phyloP scores from a whole-genome alignment of 805 yeast genomes.

The Spathaspora hagerdaliae region DNA sequence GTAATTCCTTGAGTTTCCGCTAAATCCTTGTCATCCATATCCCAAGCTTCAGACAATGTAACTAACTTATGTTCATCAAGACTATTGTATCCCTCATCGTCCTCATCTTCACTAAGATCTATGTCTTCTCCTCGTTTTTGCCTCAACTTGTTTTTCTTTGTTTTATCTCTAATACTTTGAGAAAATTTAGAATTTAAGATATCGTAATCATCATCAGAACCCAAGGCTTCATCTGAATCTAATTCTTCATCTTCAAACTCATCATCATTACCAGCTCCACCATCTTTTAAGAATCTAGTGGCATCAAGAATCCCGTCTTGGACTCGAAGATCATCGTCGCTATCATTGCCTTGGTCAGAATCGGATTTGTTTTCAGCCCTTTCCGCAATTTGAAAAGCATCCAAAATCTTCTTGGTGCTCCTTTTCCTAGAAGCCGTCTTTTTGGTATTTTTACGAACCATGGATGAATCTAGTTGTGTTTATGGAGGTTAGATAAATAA shows the following conservation, averaged over 20 bases:
- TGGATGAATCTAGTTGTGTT: background rate
- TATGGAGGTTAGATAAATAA: no score
- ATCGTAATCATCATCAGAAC: slow-evolving; percentile 72
- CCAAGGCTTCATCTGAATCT: slow-evolving; percentile 86
- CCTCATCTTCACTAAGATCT: slow-evolving; percentile 19
- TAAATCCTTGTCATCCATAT: slow-evolving; percentile 58
- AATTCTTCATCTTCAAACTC: slow-evolving; percentile 60
- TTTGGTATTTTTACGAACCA: slow-evolving; percentile 16
- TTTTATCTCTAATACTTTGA: slow-evolving; percentile 60
- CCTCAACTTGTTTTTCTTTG: slow-evolving; percentile 30
- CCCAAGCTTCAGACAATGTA: slow-evolving; percentile 88
- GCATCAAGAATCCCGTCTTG: slow-evolving; percentile 41
- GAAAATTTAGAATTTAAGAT: slow-evolving; percentile 62
- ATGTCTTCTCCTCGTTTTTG: slow-evolving; percentile 21
- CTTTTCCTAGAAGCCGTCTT: slow-evolving; percentile 25
- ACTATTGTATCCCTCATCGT: slow-evolving; percentile 63
- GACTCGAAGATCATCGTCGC: slow-evolving; percentile 23
- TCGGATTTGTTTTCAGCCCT: slow-evolving; percentile 25
- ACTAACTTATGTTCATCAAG: slow-evolving; percentile 73
- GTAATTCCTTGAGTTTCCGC: slow-evolving; percentile 14
- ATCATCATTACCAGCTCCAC: slow-evolving; percentile 12
- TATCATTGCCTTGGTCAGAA: slow-evolving; percentile 14
- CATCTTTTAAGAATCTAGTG: slow-evolving; percentile 26
- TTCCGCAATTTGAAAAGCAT: slow-evolving; percentile 45
- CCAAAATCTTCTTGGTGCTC: slow-evolving; percentile 32